Conservation (phyloP, 148 eudicot species). For the Selenicereus undatus region DNA sequence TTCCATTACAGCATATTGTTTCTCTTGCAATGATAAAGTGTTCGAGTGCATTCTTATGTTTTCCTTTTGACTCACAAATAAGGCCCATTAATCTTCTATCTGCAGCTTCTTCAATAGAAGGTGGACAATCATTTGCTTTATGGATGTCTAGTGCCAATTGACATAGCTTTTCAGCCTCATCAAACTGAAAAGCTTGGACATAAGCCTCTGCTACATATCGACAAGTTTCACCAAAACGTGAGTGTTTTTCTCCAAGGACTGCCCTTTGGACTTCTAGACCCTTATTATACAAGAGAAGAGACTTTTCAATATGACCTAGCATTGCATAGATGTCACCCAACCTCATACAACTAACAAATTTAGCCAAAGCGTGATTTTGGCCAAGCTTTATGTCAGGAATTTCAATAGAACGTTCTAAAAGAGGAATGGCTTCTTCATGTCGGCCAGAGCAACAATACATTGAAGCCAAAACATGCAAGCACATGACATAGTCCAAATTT, state of each 20-base stretch:
- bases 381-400: constrained; percentile 50
- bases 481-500: constrained; percentile 73
- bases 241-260: constrained; percentile 67
- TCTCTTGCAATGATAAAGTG: constrained; percentile 66
- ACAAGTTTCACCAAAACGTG: constrained; percentile 75
- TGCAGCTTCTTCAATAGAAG: constrained; percentile 69
- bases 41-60: constrained; percentile 66
- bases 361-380: constrained; percentile 69
- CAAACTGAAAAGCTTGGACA: constrained; percentile 68
- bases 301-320: constrained; percentile 65
- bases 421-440: constrained; percentile 55
- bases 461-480: constrained; percentile 72
- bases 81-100: constrained; percentile 80
- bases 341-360: constrained; percentile 91
- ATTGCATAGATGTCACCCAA: constrained; percentile 85
- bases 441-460: constrained; percentile 52
- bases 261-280: constrained; percentile 76
- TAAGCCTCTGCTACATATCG: constrained; percentile 86
- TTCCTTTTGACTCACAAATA: constrained; percentile 71
- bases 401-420: constrained; percentile 69
- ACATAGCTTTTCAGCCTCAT: constrained; percentile 82
- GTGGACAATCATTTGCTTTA: constrained; percentile 38
- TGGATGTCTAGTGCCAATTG: constrained; percentile 67
- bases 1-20: constrained; percentile 56
- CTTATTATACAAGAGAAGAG: constrained; percentile 46